phyloP scores from a whole-genome alignment of 1,139 yeast genomes.

The Diutina scorzettiae region DNA sequence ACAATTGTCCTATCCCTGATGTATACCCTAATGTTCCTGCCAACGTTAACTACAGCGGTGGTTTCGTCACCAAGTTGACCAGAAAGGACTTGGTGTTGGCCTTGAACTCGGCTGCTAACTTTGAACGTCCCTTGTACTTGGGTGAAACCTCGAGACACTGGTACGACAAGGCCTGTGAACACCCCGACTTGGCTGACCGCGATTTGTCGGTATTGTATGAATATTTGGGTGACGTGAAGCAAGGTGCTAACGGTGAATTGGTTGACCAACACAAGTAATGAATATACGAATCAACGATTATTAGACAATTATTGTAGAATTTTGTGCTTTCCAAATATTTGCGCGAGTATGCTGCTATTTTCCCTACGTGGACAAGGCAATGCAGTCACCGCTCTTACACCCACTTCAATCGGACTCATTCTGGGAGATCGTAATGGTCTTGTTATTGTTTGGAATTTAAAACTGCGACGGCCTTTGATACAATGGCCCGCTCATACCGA shows the following conservation, averaged over 20 bases:
- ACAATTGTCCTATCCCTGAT: conserved; percentile 48
- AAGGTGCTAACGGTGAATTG: conserved; percentile 2
- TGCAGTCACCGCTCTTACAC: background rate
- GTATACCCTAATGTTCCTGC: conserved; percentile 37
- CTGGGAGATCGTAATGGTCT: conserved; percentile 3
- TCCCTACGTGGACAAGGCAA: conserved; percentile 2
- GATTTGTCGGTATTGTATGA: conserved; percentile 37
- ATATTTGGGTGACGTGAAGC: conserved; percentile 24
- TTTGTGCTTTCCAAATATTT: too few relatives aligned
- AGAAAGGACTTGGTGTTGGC: conserved; percentile 49
- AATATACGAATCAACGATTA: too few relatives aligned
- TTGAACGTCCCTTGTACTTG: conserved; percentile 25
- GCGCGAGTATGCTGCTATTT: too few relatives aligned
- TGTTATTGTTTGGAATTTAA: background rate
- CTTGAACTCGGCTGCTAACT: conserved; percentile 31
- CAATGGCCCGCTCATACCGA: background rate
- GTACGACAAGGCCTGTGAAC: conserved; percentile 36
- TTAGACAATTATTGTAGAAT: too few relatives aligned
- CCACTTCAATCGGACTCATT: background rate
- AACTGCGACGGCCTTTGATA: background rate
- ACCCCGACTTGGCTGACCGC: conserved; percentile 28
- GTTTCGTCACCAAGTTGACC: conserved; percentile 43
- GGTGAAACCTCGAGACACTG: conserved; percentile 31
- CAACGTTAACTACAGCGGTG: conserved; percentile 38
- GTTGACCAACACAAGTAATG: conserved; percentile 5